Evolutionary conservation across 176 grass and related monocot species (phyloP).

Genomic region (Oryza meyeriana): DNA sequence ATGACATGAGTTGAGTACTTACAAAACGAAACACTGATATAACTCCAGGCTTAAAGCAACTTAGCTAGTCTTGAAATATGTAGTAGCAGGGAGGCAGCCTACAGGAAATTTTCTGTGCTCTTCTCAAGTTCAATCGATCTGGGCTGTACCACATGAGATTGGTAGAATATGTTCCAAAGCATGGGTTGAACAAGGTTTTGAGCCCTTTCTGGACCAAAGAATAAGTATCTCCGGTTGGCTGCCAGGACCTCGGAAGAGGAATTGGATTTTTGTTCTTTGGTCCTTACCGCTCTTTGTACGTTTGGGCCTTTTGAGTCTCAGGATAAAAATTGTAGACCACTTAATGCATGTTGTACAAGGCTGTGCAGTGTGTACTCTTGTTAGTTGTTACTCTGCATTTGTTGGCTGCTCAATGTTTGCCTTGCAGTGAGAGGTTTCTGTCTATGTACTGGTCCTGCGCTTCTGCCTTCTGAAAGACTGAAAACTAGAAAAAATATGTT

Average conservation of each 20-base stretch:
- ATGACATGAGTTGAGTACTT: not conserved
- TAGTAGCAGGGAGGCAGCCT: not conserved
- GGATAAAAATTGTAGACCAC: not conserved
- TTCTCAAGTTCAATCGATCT: constrained; percentile 8
- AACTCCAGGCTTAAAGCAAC: not conserved
- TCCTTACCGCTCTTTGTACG: not conserved
- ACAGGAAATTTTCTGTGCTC: constrained; percentile 10
- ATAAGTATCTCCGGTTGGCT: constrained; percentile 14
- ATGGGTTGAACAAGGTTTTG: constrained; percentile 9
- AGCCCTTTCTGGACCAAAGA: constrained; percentile 19
- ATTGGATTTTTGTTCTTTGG: constrained; percentile 28
- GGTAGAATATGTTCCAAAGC: constrained; percentile 43
- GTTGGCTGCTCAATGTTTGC: not conserved
- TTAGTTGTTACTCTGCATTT: not conserved
- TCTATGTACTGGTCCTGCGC: not conserved
- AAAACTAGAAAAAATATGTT: not conserved
- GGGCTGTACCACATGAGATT: constrained; percentile 12
- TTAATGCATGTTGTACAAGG: not conserved
- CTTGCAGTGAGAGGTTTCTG: not conserved
- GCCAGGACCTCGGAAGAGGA: constrained; percentile 28
- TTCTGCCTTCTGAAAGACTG: not conserved
- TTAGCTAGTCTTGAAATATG: not conserved
- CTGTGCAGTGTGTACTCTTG: not conserved
- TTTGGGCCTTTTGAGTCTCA: constrained; percentile 2
- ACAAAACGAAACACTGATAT: not conserved